Evolutionary conservation across 495 filamentous ascomycete species (phyloP).

Genomic region (Aspergillus heteromorphus): DNA sequence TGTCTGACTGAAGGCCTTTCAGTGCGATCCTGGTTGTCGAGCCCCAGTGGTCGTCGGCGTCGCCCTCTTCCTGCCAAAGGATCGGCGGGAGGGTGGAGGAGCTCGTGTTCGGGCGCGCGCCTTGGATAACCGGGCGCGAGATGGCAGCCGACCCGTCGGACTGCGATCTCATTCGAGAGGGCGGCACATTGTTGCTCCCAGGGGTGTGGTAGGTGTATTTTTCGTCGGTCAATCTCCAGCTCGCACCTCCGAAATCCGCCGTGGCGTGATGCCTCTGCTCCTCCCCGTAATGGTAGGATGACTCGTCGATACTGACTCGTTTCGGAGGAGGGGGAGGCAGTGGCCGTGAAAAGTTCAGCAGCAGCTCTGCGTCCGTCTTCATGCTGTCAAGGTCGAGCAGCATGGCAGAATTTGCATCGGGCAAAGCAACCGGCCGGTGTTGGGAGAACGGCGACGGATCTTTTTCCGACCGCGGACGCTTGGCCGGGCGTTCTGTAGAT

Average conservation of each 20-base stretch:
- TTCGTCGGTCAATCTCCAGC: conserved; percentile 11
- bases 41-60: conserved; percentile 17
- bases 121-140: conserved; percentile 35
- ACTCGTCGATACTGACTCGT: conserved; percentile 36
- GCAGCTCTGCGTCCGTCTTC: conserved; percentile 49
- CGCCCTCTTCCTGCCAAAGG: conserved; percentile 34
- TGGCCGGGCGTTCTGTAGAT: conserved; percentile 49
- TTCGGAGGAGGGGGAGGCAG: conserved; percentile 27
- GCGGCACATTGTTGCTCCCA: conserved; percentile 18
- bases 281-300: conserved; percentile 20
- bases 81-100: conserved; percentile 34
- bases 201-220: conserved; percentile 9
- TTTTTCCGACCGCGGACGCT: conserved; percentile 56
- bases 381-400: conserved; percentile 41
- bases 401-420: conserved; percentile 38
- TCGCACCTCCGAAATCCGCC: conserved; percentile 17
- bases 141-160: conserved; percentile 43
- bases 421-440: conserved; percentile 28
- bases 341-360: conserved; percentile 44
- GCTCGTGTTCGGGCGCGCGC: conserved; percentile 38
- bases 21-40: conserved; percentile 3
- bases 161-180: conserved; percentile 40
- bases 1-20: conserved; percentile 5
- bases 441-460: conserved; percentile 42
- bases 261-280: conserved; percentile 22